These are phyloP conservation scores for Melampsora americana DNA, from an alignment of 1,284 basidiomycete genomes.

Conservation along the genomic window DNA sequence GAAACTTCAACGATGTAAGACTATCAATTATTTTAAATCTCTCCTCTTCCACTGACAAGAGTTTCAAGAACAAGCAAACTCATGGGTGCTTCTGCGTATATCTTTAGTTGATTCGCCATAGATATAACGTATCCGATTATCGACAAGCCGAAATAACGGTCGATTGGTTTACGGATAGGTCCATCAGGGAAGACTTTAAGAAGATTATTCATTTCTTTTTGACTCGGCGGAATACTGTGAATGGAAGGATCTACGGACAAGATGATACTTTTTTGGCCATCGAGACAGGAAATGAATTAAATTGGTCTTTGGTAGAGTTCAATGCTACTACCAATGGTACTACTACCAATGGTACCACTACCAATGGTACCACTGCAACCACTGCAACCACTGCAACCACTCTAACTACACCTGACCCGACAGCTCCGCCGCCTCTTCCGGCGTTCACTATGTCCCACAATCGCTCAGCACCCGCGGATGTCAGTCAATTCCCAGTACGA, in stretches of 20 bases:
- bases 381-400: too few relatives aligned
- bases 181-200: conserved; percentile 1
- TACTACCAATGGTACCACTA: too few relatives aligned
- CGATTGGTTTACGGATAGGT: conserved; percentile 14
- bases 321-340: neutral
- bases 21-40: neutral
- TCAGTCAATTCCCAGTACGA: neutral
- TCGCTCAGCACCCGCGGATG: conserved; percentile 22
- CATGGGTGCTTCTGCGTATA: neutral
- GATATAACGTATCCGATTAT: conserved; percentile 11
- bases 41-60: too few relatives aligned
- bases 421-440: neutral
- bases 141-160: neutral
- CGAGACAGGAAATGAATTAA: conserved; percentile 21
- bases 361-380: too few relatives aligned
- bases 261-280: conserved; percentile 10
- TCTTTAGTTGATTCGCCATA: neutral
- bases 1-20: conserved; percentile 42
- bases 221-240: conserved; percentile 3
- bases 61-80: too few relatives aligned
- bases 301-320: neutral
- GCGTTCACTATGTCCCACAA: neutral
- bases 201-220: conserved; percentile 9
- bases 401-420: too few relatives aligned
- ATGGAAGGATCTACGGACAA: conserved; percentile 10